These are phyloP conservation scores for Tetrahymena borealis DNA, from an alignment of 73 alveolate species.

Conservation along the genomic window DNA sequence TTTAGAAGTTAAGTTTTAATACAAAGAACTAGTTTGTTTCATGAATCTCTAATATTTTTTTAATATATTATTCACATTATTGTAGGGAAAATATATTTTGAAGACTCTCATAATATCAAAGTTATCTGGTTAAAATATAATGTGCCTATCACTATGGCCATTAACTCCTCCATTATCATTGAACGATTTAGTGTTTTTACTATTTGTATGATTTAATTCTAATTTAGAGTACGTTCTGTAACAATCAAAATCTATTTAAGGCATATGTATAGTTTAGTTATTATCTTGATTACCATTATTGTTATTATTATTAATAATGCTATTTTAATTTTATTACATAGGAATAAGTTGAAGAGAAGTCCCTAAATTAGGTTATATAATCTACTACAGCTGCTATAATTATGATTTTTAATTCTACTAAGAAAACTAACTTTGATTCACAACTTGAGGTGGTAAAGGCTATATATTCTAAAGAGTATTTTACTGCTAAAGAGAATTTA, in stretches of 20 bases:
- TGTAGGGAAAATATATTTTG: not conserved
- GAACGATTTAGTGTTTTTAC: not conserved
- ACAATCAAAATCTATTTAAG: not conserved
- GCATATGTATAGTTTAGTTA: not conserved
- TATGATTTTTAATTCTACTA: not conserved
- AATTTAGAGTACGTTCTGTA: not conserved
- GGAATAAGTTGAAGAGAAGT: not conserved
- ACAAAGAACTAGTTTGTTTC: not conserved
- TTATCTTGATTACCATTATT: not conserved
- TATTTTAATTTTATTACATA: not conserved
- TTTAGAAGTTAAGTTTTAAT: not conserved
- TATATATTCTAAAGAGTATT: not conserved
- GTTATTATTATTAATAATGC: not conserved
- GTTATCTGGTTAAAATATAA: not conserved
- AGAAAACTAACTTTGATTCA: not conserved
- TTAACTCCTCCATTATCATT: not conserved
- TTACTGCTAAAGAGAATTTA: not conserved
- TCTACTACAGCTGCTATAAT: not conserved
- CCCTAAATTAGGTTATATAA: not conserved
- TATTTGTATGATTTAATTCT: not conserved
- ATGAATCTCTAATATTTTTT: not conserved
- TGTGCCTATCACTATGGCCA: not conserved
- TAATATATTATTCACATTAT: not conserved
- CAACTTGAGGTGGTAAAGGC: not conserved
- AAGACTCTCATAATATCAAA: not conserved